Evolutionary conservation across 2,329 filamentous ascomycete species (phyloP).

Genomic region (Alternaria sp.): DNA sequence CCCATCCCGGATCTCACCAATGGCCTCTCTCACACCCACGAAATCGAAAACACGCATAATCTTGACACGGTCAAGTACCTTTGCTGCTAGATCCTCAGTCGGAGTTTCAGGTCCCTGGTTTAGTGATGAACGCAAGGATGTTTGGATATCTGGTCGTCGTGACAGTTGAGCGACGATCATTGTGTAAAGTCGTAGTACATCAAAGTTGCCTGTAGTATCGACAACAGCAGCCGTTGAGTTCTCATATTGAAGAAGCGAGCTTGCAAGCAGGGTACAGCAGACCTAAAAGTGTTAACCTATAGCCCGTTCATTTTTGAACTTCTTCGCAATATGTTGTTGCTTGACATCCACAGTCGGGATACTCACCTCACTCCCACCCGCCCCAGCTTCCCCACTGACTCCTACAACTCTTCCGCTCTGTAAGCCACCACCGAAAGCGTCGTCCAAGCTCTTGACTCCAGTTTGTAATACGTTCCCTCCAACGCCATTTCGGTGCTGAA

Average conservation of each 20-base stretch:
- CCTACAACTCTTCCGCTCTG: conserved; percentile 43
- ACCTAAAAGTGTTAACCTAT: conserved; percentile 1
- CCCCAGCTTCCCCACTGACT: conserved; percentile 42
- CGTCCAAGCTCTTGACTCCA: conserved; percentile 43
- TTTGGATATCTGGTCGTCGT: neutral
- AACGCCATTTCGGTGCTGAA: neutral
- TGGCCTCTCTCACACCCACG: conserved; percentile 54
- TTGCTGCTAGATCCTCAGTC: conserved; percentile 40
- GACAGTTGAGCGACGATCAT: conserved; percentile 32
- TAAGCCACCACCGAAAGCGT: conserved; percentile 47
- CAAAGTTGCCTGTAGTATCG: conserved; percentile 55
- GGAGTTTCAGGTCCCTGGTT: neutral
- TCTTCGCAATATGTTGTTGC: neutral
- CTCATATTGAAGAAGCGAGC: conserved; percentile 44
- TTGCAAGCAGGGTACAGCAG: conserved; percentile 44
- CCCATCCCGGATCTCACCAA: conserved; percentile 52
- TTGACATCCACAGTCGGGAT: neutral
- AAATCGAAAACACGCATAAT: conserved; percentile 61
- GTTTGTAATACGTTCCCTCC: conserved; percentile 20
- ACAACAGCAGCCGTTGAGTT: conserved; percentile 50
- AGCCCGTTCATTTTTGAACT: accelerated
- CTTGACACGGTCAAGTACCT: conserved; percentile 52
- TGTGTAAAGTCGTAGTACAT: conserved; percentile 50
- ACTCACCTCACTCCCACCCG: conserved; percentile 32
- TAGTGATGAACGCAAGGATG: neutral